These are phyloP conservation scores for Orbilia quercus DNA, from an alignment of 2,329 filamentous ascomycete genomes.

Conservation along the genomic window DNA sequence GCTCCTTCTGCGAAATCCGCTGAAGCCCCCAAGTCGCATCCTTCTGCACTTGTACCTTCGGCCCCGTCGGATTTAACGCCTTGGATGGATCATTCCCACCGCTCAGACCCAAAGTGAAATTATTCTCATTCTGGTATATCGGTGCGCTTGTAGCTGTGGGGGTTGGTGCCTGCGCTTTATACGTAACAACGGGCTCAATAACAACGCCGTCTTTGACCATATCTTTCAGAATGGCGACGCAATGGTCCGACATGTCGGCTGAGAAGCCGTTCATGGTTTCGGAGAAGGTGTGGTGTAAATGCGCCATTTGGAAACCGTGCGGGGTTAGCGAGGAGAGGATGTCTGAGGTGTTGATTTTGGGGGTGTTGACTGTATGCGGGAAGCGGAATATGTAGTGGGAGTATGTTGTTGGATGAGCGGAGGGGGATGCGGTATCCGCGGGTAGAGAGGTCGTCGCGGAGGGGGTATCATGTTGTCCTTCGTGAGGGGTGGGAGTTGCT, in stretches of 20 bases:
- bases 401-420: constrained; percentile 33
- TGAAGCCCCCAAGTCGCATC: constrained; percentile 60
- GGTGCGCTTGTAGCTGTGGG: neutral
- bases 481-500: constrained; percentile 29
- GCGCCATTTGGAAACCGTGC: constrained; percentile 45
- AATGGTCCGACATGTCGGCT: constrained; percentile 57
- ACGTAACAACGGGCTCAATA: constrained; percentile 42
- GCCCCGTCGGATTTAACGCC: neutral
- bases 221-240: constrained; percentile 45
- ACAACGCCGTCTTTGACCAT: constrained; percentile 42
- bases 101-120: neutral
- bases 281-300: constrained; percentile 37
- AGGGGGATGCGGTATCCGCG: neutral
- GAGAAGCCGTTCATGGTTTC: constrained; percentile 58
- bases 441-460: neutral
- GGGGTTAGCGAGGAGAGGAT: constrained; percentile 41
- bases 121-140: neutral
- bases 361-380: neutral
- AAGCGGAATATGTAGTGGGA: constrained; percentile 50
- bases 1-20: constrained; percentile 61
- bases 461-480: constrained; percentile 8
- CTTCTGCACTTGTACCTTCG: constrained; percentile 13
- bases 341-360: constrained; percentile 36
- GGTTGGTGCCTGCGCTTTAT: constrained; percentile 14
- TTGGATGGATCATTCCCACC: neutral